A percentile compares a stretch with the other conserved stretches of the same genome.
phyloP scores from a whole-genome alignment of 768 basidiomycete genomes.

The Rhizopogon sp. region DNA sequence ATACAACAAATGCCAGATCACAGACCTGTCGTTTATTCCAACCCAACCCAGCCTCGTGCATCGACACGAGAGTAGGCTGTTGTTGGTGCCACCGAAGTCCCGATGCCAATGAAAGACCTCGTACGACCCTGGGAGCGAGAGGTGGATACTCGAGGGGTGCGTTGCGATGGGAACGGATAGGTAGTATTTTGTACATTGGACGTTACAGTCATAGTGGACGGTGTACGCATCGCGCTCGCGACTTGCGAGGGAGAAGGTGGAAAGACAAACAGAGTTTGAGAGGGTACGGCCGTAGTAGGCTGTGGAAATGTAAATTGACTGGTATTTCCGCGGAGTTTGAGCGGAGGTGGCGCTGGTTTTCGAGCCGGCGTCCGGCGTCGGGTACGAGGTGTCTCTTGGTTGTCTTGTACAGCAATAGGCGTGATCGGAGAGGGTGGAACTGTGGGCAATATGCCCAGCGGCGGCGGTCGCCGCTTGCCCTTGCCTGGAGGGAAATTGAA shows the following conservation, averaged over 20 bases:
- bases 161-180: slow-evolving; percentile 53
- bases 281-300: slow-evolving; percentile 44
- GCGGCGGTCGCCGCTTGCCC: slow-evolving; percentile 55
- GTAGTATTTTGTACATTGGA: slow-evolving; percentile 44
- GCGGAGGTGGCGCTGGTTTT: slow-evolving; percentile 51
- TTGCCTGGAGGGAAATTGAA: slow-evolving; percentile 44
- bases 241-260: slow-evolving; percentile 67
- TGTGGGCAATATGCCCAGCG: slow-evolving; percentile 58
- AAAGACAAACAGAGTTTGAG: slow-evolving; percentile 84
- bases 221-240: slow-evolving; percentile 51
- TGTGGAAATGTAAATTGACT: slow-evolving; percentile 24
- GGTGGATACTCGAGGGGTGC: slow-evolving; percentile 67
- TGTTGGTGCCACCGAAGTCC: slow-evolving; percentile 66
- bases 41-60: slow-evolving; percentile 72
- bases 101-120: slow-evolving; percentile 69
- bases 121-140: slow-evolving; percentile 63
- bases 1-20: slow-evolving; percentile 3
- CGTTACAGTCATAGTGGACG: slow-evolving; percentile 79
- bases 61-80: slow-evolving; percentile 82
- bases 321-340: slow-evolving; percentile 37
- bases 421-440: slow-evolving; percentile 70
- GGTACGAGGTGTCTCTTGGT: slow-evolving; percentile 26
- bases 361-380: slow-evolving; percentile 47
- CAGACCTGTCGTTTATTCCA: slow-evolving; percentile 29
- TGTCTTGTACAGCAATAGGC: slow-evolving; percentile 38